A percentile compares a stretch with the other conserved stretches of the same genome.
Conservation (phyloP, 768 basidiomycete genomes). For the Trametes villosa region DNA sequence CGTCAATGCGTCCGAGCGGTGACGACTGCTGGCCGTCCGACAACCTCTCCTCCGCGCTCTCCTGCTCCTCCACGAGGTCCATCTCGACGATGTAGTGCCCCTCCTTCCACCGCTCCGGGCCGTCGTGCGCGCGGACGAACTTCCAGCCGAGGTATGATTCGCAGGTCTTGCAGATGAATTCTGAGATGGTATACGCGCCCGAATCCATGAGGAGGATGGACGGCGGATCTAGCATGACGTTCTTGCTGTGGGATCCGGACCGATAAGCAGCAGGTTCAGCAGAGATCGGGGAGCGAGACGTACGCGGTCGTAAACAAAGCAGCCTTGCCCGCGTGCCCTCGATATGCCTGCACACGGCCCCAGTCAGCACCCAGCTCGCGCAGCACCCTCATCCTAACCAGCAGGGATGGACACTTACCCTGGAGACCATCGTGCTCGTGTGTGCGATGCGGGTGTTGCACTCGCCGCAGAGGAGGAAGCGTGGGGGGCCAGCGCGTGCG, state of each 20-base stretch:
- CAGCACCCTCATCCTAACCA: neutral
- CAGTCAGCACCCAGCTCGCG: neutral
- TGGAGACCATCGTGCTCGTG: conserved; percentile 23
- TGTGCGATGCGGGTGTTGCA: conserved; percentile 19
- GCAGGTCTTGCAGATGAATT: conserved; percentile 55
- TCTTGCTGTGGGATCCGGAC: conserved; percentile 43
- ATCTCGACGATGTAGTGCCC: conserved; percentile 62
- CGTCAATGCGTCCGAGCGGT: conserved; percentile 30
- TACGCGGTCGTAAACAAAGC: conserved; percentile 61
- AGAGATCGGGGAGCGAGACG: conserved; percentile 26
- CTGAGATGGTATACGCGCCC: conserved; percentile 65
- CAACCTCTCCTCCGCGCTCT: conserved; percentile 40
- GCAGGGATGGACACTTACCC: conserved; percentile 18
- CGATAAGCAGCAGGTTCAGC: neutral
- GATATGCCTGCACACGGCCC: conserved; percentile 44
- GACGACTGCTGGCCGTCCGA: conserved; percentile 40
- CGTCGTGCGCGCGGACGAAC: conserved; percentile 60
- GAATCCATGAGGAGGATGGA: conserved; percentile 63
- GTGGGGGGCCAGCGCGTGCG: conserved; percentile 12
- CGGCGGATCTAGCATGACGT: conserved; percentile 47
- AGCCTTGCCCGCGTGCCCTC: conserved; percentile 62
- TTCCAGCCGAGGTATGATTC: conserved; percentile 64
- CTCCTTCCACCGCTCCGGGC: conserved; percentile 67
- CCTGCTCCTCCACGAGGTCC: conserved; percentile 24
- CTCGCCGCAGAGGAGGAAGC: conserved; percentile 15